Percentiles rank a stretch among this genome's conserved stretches.
Conservation (phyloP, 371 early-diverging fungal species). For the Mortierella sp. region DNA sequence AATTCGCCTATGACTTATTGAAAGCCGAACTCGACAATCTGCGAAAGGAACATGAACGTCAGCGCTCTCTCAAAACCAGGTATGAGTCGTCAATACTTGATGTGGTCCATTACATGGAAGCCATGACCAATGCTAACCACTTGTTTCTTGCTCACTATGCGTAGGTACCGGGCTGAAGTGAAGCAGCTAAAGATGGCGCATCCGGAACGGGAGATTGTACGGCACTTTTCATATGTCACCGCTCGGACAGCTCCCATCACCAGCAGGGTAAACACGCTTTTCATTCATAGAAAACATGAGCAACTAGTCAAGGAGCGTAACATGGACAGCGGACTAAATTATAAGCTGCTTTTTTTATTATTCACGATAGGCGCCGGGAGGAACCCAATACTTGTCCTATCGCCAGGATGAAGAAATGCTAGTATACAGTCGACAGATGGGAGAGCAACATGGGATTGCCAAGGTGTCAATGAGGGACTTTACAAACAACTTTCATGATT, state of each 20-base stretch:
- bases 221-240: slow-evolving; percentile 15
- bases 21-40: slow-evolving; percentile 33
- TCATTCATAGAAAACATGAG: background rate
- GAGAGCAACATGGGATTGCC: slow-evolving; percentile 23
- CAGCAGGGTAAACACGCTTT: slow-evolving; percentile 13
- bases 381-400: slow-evolving; percentile 32
- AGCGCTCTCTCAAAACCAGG: slow-evolving; percentile 34
- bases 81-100: background rate
- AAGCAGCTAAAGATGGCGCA: slow-evolving; percentile 20
- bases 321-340: background rate
- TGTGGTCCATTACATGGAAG: too few relatives aligned
- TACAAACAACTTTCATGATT: slow-evolving; percentile 10
- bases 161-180: slow-evolving; percentile 25
- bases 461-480: slow-evolving; percentile 49
- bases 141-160: background rate
- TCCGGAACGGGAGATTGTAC: slow-evolving; percentile 21
- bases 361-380: background rate
- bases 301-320: background rate
- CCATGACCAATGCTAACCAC: too few relatives aligned
- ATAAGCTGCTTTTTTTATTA: background rate
- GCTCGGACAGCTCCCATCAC: slow-evolving; percentile 7
- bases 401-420: slow-evolving; percentile 44
- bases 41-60: slow-evolving; percentile 33
- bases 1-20: slow-evolving; percentile 50
- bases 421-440: slow-evolving; percentile 30